These are phyloP conservation scores for Thraustochytrium sp. DNA, from an alignment of 352 stramenopile species.

Conservation along the genomic window DNA sequence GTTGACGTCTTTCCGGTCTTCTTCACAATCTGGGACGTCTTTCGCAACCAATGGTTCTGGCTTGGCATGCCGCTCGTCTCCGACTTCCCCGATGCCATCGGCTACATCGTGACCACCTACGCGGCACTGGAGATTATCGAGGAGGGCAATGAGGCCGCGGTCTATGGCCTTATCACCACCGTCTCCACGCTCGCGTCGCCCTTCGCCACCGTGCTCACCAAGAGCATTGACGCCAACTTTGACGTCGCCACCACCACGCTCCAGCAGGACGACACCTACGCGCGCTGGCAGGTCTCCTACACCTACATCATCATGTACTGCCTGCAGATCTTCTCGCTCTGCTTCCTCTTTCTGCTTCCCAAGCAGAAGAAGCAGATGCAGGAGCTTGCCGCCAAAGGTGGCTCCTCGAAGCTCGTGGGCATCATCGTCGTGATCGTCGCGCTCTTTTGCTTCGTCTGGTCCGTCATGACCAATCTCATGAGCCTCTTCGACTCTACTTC, in stretches of 20 bases:
- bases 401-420: not conserved
- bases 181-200: not conserved
- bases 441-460: not conserved
- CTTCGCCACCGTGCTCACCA: not conserved
- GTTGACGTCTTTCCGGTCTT: slow-evolving; percentile 57
- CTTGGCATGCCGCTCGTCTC: slow-evolving; percentile 56
- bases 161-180: slow-evolving; percentile 61
- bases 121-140: slow-evolving; percentile 58
- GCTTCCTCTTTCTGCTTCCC: not conserved
- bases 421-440: not conserved
- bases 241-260: not conserved
- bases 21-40: slow-evolving; percentile 58
- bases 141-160: slow-evolving; percentile 56
- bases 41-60: slow-evolving; percentile 61
- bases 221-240: not conserved
- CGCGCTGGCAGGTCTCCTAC: not conserved
- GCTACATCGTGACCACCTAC: slow-evolving; percentile 59
- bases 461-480: not conserved
- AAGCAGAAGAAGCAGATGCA: not conserved
- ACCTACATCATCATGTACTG: not conserved
- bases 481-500: not conserved
- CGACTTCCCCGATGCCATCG: slow-evolving; percentile 55
- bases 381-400: not conserved
- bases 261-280: not conserved
- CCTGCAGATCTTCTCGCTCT: not conserved